Evolutionary conservation across 1,284 basidiomycete species (phyloP).

Genomic region (Schizopora paradoxa): DNA sequence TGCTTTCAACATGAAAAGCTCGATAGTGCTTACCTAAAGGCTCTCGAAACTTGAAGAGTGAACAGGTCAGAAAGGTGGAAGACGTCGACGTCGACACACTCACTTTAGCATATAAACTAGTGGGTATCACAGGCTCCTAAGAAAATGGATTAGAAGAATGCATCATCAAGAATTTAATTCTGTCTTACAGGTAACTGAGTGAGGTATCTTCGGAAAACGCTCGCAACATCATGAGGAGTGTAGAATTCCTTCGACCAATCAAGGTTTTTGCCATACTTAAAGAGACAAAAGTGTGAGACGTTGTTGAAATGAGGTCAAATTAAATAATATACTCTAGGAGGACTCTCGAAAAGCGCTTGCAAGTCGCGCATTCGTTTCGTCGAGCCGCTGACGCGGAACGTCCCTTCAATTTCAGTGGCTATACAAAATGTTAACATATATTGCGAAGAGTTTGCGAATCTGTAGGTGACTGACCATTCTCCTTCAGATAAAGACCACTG

Average conservation of each 20-base stretch:
- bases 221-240: slow-evolving; percentile 94
- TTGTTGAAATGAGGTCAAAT: neutral
- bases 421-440: slow-evolving; percentile 17
- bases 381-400: slow-evolving; percentile 92
- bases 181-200: slow-evolving; percentile 89
- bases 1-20: slow-evolving; percentile 6
- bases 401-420: slow-evolving; percentile 94
- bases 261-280: slow-evolving; percentile 86
- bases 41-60: slow-evolving; percentile 66
- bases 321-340: slow-evolving; percentile 66
- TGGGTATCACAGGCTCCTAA: slow-evolving; percentile 87
- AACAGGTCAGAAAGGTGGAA: slow-evolving; percentile 21
- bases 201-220: slow-evolving; percentile 91
- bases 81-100: slow-evolving; percentile 28
- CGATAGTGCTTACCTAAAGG: slow-evolving; percentile 52
- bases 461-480: slow-evolving; percentile 56
- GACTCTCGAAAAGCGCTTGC: slow-evolving; percentile 84
- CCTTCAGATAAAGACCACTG: slow-evolving; percentile 87
- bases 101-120: slow-evolving; percentile 82
- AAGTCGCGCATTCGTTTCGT: slow-evolving; percentile 94
- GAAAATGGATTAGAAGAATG: slow-evolving; percentile 14
- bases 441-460: neutral
- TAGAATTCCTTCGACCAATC: slow-evolving; percentile 85
- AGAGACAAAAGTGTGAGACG: neutral
- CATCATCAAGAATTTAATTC: slow-evolving; percentile 22